phyloP scores from a whole-genome alignment of 1,284 basidiomycete genomes.

The Sanguinoderma infundibulare region DNA sequence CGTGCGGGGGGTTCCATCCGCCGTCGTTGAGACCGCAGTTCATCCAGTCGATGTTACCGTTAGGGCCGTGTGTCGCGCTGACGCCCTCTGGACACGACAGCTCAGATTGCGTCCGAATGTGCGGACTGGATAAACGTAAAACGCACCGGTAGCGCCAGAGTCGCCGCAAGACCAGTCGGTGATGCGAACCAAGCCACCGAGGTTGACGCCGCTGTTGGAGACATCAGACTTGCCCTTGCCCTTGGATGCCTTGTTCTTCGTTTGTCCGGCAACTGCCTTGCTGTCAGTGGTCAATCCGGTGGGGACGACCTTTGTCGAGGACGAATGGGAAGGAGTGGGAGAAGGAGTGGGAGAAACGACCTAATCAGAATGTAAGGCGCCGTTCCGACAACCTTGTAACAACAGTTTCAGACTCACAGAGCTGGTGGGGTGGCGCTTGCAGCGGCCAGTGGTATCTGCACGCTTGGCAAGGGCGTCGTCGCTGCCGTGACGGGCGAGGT shows the following conservation, averaged over 20 bases:
- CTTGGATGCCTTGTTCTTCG: too few relatives aligned
- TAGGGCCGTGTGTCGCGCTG: slow-evolving; percentile 63
- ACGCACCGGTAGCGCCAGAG: slow-evolving; percentile 19
- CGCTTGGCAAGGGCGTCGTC: slow-evolving; percentile 11
- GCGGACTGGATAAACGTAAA: not conserved
- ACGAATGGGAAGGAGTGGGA: slow-evolving; percentile 1
- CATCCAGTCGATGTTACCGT: slow-evolving; percentile 77
- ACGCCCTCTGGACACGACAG: slow-evolving; percentile 44
- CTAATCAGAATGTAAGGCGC: not conserved
- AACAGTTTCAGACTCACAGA: slow-evolving; percentile 2
- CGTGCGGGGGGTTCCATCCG: slow-evolving; percentile 68
- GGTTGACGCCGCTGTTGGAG: not conserved
- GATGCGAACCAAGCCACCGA: slow-evolving; percentile 17
- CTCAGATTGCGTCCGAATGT: not conserved
- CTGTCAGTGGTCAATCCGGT: slow-evolving; percentile 5
- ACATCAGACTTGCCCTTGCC: not conserved
- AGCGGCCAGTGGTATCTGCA: slow-evolving; percentile 16
- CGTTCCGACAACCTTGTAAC: not conserved
- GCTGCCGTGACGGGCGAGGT: slow-evolving; percentile 10
- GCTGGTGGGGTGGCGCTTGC: slow-evolving; percentile 18
- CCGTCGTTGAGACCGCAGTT: slow-evolving; percentile 72
- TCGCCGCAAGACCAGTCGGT: slow-evolving; percentile 17
- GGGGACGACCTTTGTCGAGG: slow-evolving; percentile 8
- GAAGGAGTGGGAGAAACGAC: slow-evolving; percentile 5
- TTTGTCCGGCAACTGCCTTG: not conserved